Percentiles rank a stretch among this genome's conserved stretches.
These are phyloP conservation scores for Hypericum androsaemum DNA, from an alignment of 345 rosid genomes.

Conservation along the genomic window DNA sequence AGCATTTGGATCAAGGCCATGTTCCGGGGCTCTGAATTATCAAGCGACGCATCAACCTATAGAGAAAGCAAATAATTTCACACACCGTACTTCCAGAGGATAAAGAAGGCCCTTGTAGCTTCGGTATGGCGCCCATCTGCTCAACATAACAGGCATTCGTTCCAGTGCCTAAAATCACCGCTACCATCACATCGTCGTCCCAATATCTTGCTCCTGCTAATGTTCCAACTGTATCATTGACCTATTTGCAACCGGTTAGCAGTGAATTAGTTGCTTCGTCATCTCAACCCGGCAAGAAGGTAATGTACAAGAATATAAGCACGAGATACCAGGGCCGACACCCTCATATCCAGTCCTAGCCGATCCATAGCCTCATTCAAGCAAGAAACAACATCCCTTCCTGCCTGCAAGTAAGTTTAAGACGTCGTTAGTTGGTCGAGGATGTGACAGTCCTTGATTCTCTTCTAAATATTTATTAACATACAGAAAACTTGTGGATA, in stretches of 20 bases:
- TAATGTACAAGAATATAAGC: background rate
- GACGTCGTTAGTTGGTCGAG: background rate
- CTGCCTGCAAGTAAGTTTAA: conserved; percentile 37
- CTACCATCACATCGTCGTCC: conserved; percentile 80
- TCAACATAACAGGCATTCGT: conserved; percentile 93
- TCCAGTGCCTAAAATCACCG: conserved; percentile 89
- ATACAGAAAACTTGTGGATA: conserved; percentile 1
- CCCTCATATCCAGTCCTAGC: conserved; percentile 55
- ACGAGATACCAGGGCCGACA: conserved; percentile 60
- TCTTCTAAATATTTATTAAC: background rate
- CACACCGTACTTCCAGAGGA: conserved; percentile 45
- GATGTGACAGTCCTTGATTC: no score
- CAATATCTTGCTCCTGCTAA: conserved; percentile 73
- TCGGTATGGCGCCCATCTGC: conserved; percentile 50
- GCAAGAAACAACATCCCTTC: conserved; percentile 68
- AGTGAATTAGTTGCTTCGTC: background rate
- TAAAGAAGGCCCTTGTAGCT: conserved; percentile 31
- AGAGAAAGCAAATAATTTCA: background rate
- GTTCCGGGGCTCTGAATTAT: background rate
- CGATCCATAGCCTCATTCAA: conserved; percentile 75
- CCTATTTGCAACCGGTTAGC: conserved; percentile 25
- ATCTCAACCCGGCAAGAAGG: background rate
- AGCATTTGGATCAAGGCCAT: conserved; percentile 1
- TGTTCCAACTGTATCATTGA: conserved; percentile 73
- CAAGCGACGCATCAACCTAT: background rate